These are phyloP conservation scores for Saccharum hybrid DNA, from an alignment of 202 grass and related monocot species.

Conservation along the genomic window DNA sequence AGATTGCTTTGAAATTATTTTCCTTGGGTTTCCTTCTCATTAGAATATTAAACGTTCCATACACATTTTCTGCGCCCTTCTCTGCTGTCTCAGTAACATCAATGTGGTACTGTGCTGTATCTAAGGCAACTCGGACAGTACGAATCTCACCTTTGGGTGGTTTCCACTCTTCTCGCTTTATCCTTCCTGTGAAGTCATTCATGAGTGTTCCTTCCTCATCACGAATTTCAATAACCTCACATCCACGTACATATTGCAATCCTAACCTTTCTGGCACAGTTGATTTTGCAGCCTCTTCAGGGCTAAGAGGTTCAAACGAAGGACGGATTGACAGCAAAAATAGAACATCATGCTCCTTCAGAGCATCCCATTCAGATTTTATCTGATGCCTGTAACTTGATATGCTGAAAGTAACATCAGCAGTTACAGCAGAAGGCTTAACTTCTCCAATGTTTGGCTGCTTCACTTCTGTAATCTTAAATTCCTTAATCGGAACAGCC, in stretches of 20 bases:
- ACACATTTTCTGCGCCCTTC: constrained; percentile 80
- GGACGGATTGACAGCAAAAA: constrained; percentile 92
- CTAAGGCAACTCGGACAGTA: constrained; percentile 86
- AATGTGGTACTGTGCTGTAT: constrained; percentile 92
- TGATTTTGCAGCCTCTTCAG: constrained; percentile 87
- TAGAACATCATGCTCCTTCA: constrained; percentile 97
- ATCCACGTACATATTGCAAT: constrained; percentile 95
- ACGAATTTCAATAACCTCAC: constrained; percentile 89
- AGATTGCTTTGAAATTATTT: constrained; percentile 99
- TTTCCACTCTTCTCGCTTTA: constrained; percentile 98
- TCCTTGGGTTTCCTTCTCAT: constrained; percentile 99
- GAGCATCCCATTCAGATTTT: constrained; percentile 89
- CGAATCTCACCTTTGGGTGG: constrained; percentile 97
- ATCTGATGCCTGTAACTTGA: constrained; percentile 84
- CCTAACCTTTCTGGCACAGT: constrained; percentile 93
- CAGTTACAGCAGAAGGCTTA: constrained; percentile 87
- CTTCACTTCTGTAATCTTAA: constrained; percentile 89
- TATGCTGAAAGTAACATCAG: constrained; percentile 84
- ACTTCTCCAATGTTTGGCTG: constrained; percentile 97
- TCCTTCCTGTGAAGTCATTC: constrained; percentile 99
- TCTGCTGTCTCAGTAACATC: constrained; percentile 78
- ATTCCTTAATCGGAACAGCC: constrained; percentile 92
- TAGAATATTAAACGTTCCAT: constrained; percentile 92
- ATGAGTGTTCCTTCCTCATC: constrained; percentile 92
- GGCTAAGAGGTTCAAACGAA: constrained; percentile 94